A percentile compares a stretch with the other conserved stretches of the same genome.
Evolutionary conservation across 768 basidiomycete species (phyloP).

Genomic region (Kwoniella bestiolae): DNA sequence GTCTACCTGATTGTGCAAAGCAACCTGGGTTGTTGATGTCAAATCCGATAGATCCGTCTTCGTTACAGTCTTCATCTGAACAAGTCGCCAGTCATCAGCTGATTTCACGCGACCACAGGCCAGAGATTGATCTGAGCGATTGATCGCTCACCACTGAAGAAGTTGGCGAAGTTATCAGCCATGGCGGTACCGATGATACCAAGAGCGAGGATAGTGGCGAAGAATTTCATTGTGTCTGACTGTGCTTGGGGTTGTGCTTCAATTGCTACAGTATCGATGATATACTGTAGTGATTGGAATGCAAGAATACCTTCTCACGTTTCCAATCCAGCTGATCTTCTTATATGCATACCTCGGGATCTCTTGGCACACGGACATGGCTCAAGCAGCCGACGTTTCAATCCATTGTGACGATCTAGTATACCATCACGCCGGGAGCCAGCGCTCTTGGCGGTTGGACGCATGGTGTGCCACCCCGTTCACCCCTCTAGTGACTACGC

Average conservation of each 20-base stretch:
- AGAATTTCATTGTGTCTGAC: slow-evolving; percentile 22
- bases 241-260: not conserved
- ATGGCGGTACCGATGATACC: slow-evolving; percentile 10
- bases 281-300: no score
- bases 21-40: slow-evolving; percentile 22
- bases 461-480: not conserved
- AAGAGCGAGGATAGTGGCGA: slow-evolving; percentile 8
- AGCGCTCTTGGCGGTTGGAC: not conserved
- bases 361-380: no score
- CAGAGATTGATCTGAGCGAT: no score
- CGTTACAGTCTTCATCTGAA: slow-evolving; percentile 21
- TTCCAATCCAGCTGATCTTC: no score
- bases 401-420: no score
- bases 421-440: no score
- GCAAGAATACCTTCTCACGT: no score
- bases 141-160: slow-evolving; percentile 23
- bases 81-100: not conserved
- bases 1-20: slow-evolving; percentile 13
- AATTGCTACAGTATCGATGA: no score
- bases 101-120: no score
- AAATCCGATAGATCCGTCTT: slow-evolving; percentile 23
- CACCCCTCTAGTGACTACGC: not conserved
- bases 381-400: no score
- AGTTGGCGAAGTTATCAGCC: slow-evolving; percentile 31
- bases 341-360: no score